These are phyloP conservation scores for Eutrema yunnanense DNA, from an alignment of 345 rosid genomes.

Conservation along the genomic window DNA sequence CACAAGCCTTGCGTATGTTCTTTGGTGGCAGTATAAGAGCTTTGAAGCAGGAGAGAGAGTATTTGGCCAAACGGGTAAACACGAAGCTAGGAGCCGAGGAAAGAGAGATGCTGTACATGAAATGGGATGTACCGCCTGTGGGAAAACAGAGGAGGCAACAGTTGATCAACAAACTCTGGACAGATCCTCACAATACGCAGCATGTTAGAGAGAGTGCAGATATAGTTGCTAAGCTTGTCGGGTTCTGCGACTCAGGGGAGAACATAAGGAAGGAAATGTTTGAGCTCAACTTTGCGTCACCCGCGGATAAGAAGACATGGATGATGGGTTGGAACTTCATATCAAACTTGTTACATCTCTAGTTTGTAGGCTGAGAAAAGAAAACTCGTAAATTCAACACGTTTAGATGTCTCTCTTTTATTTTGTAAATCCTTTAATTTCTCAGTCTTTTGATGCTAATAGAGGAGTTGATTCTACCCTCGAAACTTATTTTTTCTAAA, in stretches of 20 bases:
- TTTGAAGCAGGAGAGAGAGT: conserved; percentile 83
- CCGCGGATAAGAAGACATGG: conserved; percentile 82
- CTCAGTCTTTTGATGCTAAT: neutral
- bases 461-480: neutral
- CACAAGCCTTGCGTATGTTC: neutral
- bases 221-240: conserved; percentile 76
- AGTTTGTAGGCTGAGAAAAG: neutral
- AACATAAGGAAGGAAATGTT: conserved; percentile 86
- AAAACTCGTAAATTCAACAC: neutral
- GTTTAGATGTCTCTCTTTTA: neutral
- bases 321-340: conserved; percentile 92
- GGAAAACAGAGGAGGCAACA: conserved; percentile 89
- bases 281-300: conserved; percentile 66
- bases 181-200: conserved; percentile 71
- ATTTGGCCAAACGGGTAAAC: conserved; percentile 74
- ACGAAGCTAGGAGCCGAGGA: conserved; percentile 68
- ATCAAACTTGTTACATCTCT: conserved; percentile 65
- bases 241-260: conserved; percentile 78
- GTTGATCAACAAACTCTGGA: conserved; percentile 81
- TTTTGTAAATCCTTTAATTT: neutral
- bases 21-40: conserved; percentile 55
- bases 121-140: conserved; percentile 76
- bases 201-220: conserved; percentile 75
- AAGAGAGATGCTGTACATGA: conserved; percentile 65
- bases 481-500: neutral